These are phyloP conservation scores for Noccaea bulbosa DNA, from an alignment of 345 rosid genomes.

Conservation along the genomic window DNA sequence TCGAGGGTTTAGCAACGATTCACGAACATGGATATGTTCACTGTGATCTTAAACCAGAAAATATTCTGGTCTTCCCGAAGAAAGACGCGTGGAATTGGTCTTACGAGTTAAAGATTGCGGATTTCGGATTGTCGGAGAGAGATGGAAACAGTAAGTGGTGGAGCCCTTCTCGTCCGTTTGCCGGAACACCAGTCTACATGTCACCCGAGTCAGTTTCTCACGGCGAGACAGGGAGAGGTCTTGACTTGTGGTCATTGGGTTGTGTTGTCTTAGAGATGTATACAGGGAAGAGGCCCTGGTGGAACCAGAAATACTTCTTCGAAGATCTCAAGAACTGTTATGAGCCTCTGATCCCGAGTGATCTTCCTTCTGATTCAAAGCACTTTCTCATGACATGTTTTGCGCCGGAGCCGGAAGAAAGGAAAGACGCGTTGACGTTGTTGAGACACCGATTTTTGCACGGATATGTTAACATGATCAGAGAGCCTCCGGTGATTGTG, in stretches of 20 bases:
- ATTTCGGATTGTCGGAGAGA: slow-evolving; percentile 14
- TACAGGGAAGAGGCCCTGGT: slow-evolving; percentile 53
- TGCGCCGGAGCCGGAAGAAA: neutral
- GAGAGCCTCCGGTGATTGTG: slow-evolving; percentile 2
- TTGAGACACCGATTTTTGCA: slow-evolving; percentile 13
- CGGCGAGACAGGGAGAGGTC: slow-evolving; percentile 38
- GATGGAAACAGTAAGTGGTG: slow-evolving; percentile 17
- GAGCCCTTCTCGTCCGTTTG: neutral
- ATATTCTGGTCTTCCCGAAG: slow-evolving; percentile 17
- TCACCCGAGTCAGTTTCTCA: slow-evolving; percentile 10
- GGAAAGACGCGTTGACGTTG: slow-evolving; percentile 22
- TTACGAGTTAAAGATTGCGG: slow-evolving; percentile 1
- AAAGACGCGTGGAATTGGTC: neutral
- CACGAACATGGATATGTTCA: neutral
- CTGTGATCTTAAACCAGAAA: slow-evolving; percentile 9
- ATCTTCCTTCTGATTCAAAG: slow-evolving; percentile 36
- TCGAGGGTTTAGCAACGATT: slow-evolving; percentile 40
- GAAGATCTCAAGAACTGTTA: slow-evolving; percentile 16
- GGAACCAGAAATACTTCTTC: slow-evolving; percentile 21
- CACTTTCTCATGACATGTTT: slow-evolving; percentile 34
- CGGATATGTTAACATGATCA: neutral
- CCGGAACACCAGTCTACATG: slow-evolving; percentile 18
- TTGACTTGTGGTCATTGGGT: slow-evolving; percentile 61
- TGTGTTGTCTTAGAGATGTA: slow-evolving; percentile 59
- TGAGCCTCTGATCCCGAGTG: slow-evolving; percentile 20